Base-by-base conservation (phyloP, 164 flowering plant genomes). In the Euptelea pleiosperma region DNA sequence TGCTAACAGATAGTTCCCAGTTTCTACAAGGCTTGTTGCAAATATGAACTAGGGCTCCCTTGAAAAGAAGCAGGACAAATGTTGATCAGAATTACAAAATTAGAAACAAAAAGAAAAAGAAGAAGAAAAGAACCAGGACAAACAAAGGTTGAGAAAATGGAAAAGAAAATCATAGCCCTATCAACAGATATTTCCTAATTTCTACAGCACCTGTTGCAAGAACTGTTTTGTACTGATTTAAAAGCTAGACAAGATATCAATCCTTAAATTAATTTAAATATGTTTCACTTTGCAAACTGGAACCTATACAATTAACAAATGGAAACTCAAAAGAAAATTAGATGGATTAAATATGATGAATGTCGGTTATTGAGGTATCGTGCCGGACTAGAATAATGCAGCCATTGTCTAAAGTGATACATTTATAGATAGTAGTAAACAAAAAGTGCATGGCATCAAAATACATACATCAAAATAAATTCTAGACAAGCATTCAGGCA, bases 181-280 rank as follows among this genome's bases (percentile, higher is more conserved):
- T 15, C 26, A 0, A 12, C 34, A n/a, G 33, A 39, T 15, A 1
- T 55, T 49, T 28, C 53, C 16, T 24, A 14, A 29, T 26, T 28
- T 49, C 18, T 49, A 29, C 53, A 29, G 15, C 9, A 25, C 19
- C 10, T 49, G 33, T 26, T 29, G 18, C 31, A 24, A 48, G 15
- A 9, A 11, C 29, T 24, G 22, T 24, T 24, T n/a, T 24, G 4
- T 24, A 19, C 52, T 47, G 24, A 22, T 47, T 47, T 35, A 18
- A 11, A 24, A 24, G 39, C 30, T 36, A 7, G 22, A 11, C 31
- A 21, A 55, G 58, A 37, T 39, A 25, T 21, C 58, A 36, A 25
- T 55, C 12, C 18, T 21, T 28, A 22, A 55, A 24, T n/a, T 5
- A 9, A 37, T 25, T 39, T 55, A 25, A 55, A 39, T 45, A 55